These are phyloP conservation scores for Simmondsia chinensis DNA, from an alignment of 148 eudicot genomes.

Conservation along the genomic window DNA sequence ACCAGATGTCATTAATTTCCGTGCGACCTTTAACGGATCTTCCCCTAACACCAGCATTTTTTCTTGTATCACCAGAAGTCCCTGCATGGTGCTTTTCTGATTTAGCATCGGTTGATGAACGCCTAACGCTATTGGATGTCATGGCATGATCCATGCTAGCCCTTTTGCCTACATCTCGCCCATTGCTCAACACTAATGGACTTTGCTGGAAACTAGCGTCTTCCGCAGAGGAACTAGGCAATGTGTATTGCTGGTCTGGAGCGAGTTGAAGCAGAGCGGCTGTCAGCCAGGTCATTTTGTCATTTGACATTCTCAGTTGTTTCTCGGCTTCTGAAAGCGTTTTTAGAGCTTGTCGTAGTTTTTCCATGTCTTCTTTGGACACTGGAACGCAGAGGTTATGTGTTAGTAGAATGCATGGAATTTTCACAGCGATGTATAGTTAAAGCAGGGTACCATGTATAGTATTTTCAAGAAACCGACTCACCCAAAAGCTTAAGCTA, in stretches of 20 bases:
- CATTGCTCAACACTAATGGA: constrained; percentile 28
- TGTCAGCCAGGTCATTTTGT: constrained; percentile 84
- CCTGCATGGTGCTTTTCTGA: constrained; percentile 26
- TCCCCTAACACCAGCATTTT: constrained; percentile 23
- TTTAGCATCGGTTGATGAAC: constrained; percentile 18
- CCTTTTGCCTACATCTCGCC: constrained; percentile 35
- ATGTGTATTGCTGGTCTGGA: constrained; percentile 76
- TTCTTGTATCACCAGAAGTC: constrained; percentile 22
- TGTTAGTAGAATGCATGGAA: too few species aligned
- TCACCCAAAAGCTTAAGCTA: too few species aligned
- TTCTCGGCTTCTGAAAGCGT: constrained; percentile 94
- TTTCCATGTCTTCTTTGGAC: constrained; percentile 84
- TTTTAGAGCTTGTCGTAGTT: constrained; percentile 81
- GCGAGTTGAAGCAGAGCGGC: constrained; percentile 94
- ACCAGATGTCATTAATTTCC: constrained; percentile 74
- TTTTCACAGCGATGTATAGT: too few species aligned
- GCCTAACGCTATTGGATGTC: constrained; percentile 29
- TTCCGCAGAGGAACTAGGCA: constrained; percentile 62
- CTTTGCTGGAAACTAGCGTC: constrained; percentile 55
- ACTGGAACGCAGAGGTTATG: too few species aligned
- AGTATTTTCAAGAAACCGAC: too few species aligned
- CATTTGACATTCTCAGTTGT: constrained; percentile 81
- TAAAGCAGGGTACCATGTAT: too few species aligned
- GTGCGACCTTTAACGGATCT: constrained; percentile 17
- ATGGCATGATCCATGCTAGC: constrained; percentile 31